Evolutionary conservation across 148 eudicot genomes (phyloP), one percentile per base, ranked within the genome.

Genomic region (Selenicereus undatus): DNA sequence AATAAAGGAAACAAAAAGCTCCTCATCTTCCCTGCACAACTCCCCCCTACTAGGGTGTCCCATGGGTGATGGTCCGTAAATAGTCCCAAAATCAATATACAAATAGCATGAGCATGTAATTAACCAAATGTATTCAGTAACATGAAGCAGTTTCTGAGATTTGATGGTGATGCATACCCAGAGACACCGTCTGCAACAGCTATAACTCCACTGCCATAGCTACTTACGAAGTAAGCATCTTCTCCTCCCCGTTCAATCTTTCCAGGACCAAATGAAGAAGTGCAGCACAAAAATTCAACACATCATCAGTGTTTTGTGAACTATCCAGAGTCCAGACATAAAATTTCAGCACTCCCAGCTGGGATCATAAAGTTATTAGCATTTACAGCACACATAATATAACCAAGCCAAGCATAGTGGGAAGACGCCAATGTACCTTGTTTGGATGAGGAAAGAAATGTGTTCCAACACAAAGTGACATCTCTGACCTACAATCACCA

Each of bases 141-240:
- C 18, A 17, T 45, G n/a, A 78, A 45, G 48, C n/a, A 29, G 48
- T 39, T 54, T 32, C 26, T 48, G 50, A 51, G 21, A 16, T 22
- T 42, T 58, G 30, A 58, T 36, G 69, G 27, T 27, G 22, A 73
- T 62, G 43, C 80, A 78, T 89, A 93, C 99, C 99, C 99, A 36
- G 99, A 96, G 9, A 96, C 99, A 76, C 99, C 99, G 89, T 96
- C 99, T 39, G 99, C 99, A 81, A 96, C 98, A 71, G 93, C 95
- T 75, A 96, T 84, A 43, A 84, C 93, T 83, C 95, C 98, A 56
- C 97, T 97, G 70, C 79, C 80, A 64, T 83, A 86, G 83, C 86
- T 85, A 87, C 97, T 96, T 73, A 92, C 87, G 64, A 91, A 92
- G 86, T 92, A 96, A 4, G 99, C 99, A 82, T 96, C 99, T 84